These are phyloP conservation scores for Chytriomyces sp. DNA, from an alignment of 192 early-diverging fungal genomes.

Conservation along the genomic window DNA sequence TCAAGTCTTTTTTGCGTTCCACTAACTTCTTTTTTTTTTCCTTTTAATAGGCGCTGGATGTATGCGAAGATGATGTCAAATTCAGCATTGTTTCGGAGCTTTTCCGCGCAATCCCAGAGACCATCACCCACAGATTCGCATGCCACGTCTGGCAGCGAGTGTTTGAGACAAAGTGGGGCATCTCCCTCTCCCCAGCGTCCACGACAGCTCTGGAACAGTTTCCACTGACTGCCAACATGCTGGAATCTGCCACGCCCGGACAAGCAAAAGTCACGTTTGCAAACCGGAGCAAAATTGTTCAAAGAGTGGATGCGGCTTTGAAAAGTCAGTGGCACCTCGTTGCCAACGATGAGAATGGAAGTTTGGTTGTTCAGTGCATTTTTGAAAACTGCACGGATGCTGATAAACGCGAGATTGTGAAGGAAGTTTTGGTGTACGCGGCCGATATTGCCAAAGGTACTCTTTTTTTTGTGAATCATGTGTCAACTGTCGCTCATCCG, in stretches of 20 bases:
- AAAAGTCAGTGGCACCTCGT: slow-evolving; percentile 68
- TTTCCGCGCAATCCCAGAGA: slow-evolving; percentile 66
- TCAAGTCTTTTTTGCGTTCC: slow-evolving; percentile 1
- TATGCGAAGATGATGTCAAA: slow-evolving; percentile 66
- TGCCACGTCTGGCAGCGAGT: slow-evolving; percentile 84
- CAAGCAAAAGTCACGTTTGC: slow-evolving; percentile 23
- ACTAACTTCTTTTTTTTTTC: background rate
- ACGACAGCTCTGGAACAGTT: slow-evolving; percentile 23
- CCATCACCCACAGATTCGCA: slow-evolving; percentile 75
- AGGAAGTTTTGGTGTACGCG: slow-evolving; percentile 66
- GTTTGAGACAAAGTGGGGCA: slow-evolving; percentile 71
- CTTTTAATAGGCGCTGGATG: slow-evolving; percentile 59
- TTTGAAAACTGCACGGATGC: slow-evolving; percentile 72
- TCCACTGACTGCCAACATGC: slow-evolving; percentile 22
- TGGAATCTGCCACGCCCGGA: slow-evolving; percentile 44
- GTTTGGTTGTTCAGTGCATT: slow-evolving; percentile 76
- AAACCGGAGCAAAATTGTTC: slow-evolving; percentile 51
- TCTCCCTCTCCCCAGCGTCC: slow-evolving; percentile 1
- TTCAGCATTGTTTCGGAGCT: slow-evolving; percentile 65
- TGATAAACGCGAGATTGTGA: slow-evolving; percentile 69
- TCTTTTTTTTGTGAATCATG: background rate
- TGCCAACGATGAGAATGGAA: slow-evolving; percentile 78
- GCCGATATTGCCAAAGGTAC: slow-evolving; percentile 67
- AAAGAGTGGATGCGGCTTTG: slow-evolving; percentile 62
- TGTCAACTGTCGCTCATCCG: background rate